Evolutionary conservation across 2,329 filamentous ascomycete genomes (phyloP).

Genomic region (Fusarium gaditjirri): DNA sequence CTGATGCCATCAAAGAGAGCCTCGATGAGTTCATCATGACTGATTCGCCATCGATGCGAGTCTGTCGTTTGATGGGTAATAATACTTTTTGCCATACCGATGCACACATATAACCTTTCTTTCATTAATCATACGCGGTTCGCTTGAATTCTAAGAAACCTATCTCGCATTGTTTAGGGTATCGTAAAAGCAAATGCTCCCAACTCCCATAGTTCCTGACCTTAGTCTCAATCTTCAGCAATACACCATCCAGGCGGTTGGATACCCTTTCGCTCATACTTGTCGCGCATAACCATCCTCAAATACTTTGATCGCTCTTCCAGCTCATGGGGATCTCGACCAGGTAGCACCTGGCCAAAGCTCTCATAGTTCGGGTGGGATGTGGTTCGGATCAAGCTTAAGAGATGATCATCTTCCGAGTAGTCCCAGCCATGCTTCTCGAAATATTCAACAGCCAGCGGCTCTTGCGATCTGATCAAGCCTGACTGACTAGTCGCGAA

Average conservation of each 20-base stretch:
- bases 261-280: conserved; percentile 26
- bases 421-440: conserved; percentile 41
- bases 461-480: neutral
- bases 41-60: neutral
- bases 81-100: neutral
- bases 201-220: conserved; percentile 14
- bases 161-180: conserved; percentile 17
- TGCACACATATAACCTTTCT: neutral
- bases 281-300: conserved; percentile 31
- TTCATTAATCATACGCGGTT: neutral
- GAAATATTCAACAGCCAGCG: conserved; percentile 27
- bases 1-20: neutral
- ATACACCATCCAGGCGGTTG: conserved; percentile 45
- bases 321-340: conserved; percentile 33
- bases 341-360: conserved; percentile 26
- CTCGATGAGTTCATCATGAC: neutral
- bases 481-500: neutral
- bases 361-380: conserved; percentile 18
- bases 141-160: neutral
- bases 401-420: conserved; percentile 44
- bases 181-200: conserved; percentile 29
- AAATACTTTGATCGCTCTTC: conserved; percentile 34
- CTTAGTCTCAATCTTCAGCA: conserved; percentile 9
- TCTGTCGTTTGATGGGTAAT: neutral
- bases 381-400: conserved; percentile 38